Base-by-base conservation (phyloP, 106 monocot species). In the Apostasia shenzhenica region DNA sequence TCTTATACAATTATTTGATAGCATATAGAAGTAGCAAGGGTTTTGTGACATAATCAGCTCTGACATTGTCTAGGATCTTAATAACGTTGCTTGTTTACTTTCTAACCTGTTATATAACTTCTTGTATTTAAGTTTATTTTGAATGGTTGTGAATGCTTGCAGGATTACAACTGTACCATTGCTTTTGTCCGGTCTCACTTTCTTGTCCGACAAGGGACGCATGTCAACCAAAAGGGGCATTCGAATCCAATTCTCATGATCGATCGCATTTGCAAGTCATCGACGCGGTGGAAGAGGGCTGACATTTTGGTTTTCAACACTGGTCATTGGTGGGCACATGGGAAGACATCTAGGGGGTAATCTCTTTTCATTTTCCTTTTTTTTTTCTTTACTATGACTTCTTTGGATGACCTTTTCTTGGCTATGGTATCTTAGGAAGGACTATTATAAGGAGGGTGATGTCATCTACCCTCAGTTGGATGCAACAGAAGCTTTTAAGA, bases 291-390 rank as follows among this genome's bases (percentile, higher is more conserved):
- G 95, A 95, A 81, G 72, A 82, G 66, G 59, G 91, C 92, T 55
- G 81, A 95, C 59, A 79, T 95, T 14, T 74, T 95, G 40, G 74
- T 95, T 71, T 95, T 95, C 55, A 95, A 95, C 61, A 95, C 95
- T 50, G 95, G 95, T 44, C 95, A 95, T 62, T 95, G 95, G 95
- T 95, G 95, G 95, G 81, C 80, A 12, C 95, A 95, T 81, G 86
- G 87, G 58, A 97, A 97, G 71, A 97, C 97, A 66, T 79, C 92
- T 11, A 92, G 76, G 57, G 92, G 97, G 97, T 95, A 84, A 66
- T 8, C 59, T 48, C 54, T 67, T 61, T 53, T 65, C 40, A 44
- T 57, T 66, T 5, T 8, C 40, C 10, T 39, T 13, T 62, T 43
- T 8, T 48, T 49, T 55, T 42, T 12, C 48, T 63, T 11, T 14